Evolutionary conservation across 1,139 yeast species (phyloP).

Genomic region (Suhomyces bolitotheri): DNA sequence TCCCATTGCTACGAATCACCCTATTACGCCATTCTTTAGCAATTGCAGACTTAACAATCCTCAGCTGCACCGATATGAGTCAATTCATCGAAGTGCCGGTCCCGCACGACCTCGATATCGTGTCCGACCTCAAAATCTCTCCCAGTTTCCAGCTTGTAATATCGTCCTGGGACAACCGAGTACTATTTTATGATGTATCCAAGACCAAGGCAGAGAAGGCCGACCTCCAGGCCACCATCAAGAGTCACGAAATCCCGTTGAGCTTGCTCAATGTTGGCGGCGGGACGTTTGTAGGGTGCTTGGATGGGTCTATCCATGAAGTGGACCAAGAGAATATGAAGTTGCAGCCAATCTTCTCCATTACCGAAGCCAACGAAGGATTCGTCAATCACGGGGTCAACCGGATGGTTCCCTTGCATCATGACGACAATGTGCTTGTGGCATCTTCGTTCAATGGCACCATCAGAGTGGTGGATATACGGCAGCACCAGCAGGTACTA

Average conservation of each 20-base stretch:
- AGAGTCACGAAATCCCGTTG: constrained; percentile 15
- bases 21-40: too few species aligned
- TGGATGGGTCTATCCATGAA: constrained; percentile 43
- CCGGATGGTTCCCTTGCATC: constrained; percentile 26
- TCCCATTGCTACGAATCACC: too few species aligned
- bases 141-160: constrained; percentile 33
- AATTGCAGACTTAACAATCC: too few species aligned
- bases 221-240: constrained; percentile 6
- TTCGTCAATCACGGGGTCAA: constrained; percentile 31
- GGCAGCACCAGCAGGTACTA: constrained; percentile 21
- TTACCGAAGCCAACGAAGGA: constrained; percentile 13
- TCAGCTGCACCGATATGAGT: constrained; percentile 3
- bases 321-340: constrained; percentile 46
- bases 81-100: constrained; percentile 11
- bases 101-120: constrained; percentile 26
- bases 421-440: constrained; percentile 33
- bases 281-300: constrained; percentile 36
- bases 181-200: constrained; percentile 36
- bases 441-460: constrained; percentile 60
- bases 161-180: constrained; percentile 44
- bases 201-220: constrained; percentile 6
- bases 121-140: constrained; percentile 26
- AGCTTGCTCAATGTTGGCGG: constrained; percentile 13
- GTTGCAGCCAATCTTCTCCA: constrained; percentile 18
- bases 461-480: constrained; percentile 38